Conservation (phyloP, 108 stramenopile species). For the Fistulifera solaris region DNA sequence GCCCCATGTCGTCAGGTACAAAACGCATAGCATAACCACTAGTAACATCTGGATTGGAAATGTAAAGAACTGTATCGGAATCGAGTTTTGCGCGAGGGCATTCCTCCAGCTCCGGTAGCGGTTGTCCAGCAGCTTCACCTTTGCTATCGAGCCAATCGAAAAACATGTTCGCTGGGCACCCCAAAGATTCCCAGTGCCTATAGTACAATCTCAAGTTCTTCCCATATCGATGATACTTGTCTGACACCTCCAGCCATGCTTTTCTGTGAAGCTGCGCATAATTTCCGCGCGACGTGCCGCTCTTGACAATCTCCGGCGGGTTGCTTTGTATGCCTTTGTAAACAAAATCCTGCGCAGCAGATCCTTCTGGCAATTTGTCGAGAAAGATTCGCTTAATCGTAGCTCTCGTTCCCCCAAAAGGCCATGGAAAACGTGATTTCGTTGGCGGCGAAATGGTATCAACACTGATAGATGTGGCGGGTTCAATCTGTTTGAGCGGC, state of each 20-base stretch:
- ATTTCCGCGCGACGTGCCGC: constrained; percentile 54
- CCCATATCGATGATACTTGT: constrained; percentile 79
- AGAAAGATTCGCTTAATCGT: neutral
- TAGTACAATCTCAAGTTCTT: constrained; percentile 83
- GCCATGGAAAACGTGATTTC: constrained; percentile 6
- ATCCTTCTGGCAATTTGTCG: constrained; percentile 7
- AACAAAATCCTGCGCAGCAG: constrained; percentile 10
- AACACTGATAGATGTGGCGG: neutral
- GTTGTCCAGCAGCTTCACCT: constrained; percentile 43
- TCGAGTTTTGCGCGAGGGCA: constrained; percentile 60
- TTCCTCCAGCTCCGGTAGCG: constrained; percentile 44
- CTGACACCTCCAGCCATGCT: constrained; percentile 78
- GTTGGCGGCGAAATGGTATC: neutral
- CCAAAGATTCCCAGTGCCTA: constrained; percentile 60
- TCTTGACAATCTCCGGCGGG: constrained; percentile 48
- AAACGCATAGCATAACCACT: constrained; percentile 42
- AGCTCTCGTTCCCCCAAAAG: neutral
- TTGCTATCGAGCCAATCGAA: constrained; percentile 77
- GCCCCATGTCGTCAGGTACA: constrained; percentile 25
- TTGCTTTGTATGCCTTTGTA: constrained; percentile 51
- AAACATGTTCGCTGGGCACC: constrained; percentile 61
- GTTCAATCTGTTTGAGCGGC: neutral
- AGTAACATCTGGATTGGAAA: constrained; percentile 47
- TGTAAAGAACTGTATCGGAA: constrained; percentile 66
- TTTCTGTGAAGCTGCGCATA: constrained; percentile 56